These are phyloP conservation scores for Lagenidium sp. DNA, from an alignment of 352 stramenopile species.

Conservation along the genomic window DNA sequence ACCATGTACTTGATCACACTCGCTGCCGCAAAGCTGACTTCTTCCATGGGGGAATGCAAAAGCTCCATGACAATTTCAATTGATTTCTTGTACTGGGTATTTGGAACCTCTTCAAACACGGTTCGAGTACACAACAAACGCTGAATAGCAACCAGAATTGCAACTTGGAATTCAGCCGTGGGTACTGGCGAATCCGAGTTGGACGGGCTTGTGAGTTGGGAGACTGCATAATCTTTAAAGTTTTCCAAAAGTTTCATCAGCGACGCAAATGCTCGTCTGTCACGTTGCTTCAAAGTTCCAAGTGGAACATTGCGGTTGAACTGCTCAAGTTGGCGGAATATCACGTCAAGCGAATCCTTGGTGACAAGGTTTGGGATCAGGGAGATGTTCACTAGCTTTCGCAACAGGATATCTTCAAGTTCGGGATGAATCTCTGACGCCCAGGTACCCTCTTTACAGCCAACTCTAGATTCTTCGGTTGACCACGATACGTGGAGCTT, in stretches of 20 bases:
- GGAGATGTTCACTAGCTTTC: slow-evolving; percentile 70
- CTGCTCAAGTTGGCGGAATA: slow-evolving; percentile 75
- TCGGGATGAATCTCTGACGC: slow-evolving; percentile 72
- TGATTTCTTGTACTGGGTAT: slow-evolving; percentile 79
- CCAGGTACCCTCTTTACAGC: slow-evolving; percentile 83
- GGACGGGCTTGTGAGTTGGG: slow-evolving; percentile 71
- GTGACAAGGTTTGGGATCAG: slow-evolving; percentile 77
- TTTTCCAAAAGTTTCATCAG: slow-evolving; percentile 82
- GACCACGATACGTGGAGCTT: slow-evolving; percentile 83
- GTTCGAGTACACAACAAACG: slow-evolving; percentile 71
- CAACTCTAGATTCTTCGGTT: slow-evolving; percentile 78
- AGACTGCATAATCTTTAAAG: slow-evolving; percentile 79
- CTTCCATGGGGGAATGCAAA: slow-evolving; percentile 75
- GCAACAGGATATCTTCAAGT: slow-evolving; percentile 76
- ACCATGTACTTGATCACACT: slow-evolving; percentile 87
- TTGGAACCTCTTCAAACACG: slow-evolving; percentile 81
- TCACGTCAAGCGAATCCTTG: slow-evolving; percentile 57
- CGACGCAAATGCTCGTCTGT: slow-evolving; percentile 63
- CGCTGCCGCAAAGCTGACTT: slow-evolving; percentile 77
- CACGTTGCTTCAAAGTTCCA: slow-evolving; percentile 54
- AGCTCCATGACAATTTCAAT: slow-evolving; percentile 85
- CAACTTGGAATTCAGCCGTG: slow-evolving; percentile 74
- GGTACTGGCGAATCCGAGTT: slow-evolving; percentile 77
- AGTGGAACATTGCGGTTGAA: slow-evolving; percentile 84
- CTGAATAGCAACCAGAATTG: slow-evolving; percentile 70